Evolutionary conservation across 768 basidiomycete species (phyloP).

Genomic region (Agrocybe chaxingu): DNA sequence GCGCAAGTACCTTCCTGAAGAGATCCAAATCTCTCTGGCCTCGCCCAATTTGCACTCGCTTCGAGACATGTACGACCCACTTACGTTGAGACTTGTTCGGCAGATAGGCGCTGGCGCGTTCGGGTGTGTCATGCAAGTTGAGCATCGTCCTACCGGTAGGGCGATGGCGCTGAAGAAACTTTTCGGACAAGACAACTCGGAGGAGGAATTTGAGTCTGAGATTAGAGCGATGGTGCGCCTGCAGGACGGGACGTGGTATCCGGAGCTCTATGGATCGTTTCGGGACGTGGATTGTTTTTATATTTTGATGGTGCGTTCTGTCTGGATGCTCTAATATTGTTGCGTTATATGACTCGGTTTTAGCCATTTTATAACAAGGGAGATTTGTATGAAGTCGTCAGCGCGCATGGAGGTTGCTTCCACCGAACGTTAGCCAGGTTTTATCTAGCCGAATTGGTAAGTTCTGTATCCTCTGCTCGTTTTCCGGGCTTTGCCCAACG

Average conservation of each 20-base stretch:
- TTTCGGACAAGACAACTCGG: background rate
- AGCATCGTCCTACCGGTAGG: conserved; percentile 14
- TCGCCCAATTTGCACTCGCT: no score
- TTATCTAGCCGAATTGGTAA: conserved; percentile 18
- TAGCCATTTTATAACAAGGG: conserved; percentile 16
- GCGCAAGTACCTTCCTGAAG: conserved; percentile 12
- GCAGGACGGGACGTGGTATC: conserved; percentile 10
- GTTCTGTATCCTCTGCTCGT: background rate
- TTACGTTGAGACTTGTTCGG: conserved; percentile 8
- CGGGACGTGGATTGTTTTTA: conserved; percentile 11
- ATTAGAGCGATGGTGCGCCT: conserved; percentile 14
- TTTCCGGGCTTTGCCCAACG: background rate
- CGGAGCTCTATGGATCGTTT: conserved; percentile 15
- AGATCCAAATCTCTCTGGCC: background rate
- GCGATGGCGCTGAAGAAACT: conserved; percentile 17
- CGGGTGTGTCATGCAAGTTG: conserved; percentile 11
- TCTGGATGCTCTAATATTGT: background rate
- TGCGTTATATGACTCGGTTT: background rate
- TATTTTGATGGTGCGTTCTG: conserved; percentile 16
- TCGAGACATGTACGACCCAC: conserved; percentile 12
- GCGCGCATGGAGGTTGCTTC: conserved; percentile 15
- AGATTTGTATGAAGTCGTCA: conserved; percentile 14
- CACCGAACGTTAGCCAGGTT: conserved; percentile 12
- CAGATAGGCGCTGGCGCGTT: conserved; percentile 15
- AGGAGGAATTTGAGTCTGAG: conserved; percentile 10